Evolutionary conservation across 2,329 filamentous ascomycete genomes (phyloP).

Genomic region (Xylariaceae sp.): DNA sequence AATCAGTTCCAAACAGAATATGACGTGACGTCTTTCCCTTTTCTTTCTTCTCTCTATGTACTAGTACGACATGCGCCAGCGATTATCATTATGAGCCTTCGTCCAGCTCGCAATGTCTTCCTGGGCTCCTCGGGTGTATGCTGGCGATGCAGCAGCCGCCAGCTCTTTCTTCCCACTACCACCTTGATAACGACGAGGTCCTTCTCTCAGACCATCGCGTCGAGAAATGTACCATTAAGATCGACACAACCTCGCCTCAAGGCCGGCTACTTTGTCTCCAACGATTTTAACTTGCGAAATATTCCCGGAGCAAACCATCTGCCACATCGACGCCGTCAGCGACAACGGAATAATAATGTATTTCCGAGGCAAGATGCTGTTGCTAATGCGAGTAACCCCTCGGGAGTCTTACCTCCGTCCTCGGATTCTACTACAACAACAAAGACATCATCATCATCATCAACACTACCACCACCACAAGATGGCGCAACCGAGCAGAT

Average conservation of each 20-base stretch:
- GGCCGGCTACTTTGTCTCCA: conserved; percentile 29
- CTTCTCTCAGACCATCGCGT: conserved; percentile 18
- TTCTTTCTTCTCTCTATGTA: conserved; percentile 7
- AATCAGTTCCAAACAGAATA: neutral
- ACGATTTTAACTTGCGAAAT: conserved; percentile 16
- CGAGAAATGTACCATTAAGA: conserved; percentile 10
- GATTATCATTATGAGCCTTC: conserved; percentile 32
- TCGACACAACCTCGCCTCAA: conserved; percentile 22
- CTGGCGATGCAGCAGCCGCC: conserved; percentile 27
- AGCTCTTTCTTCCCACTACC: conserved; percentile 4
- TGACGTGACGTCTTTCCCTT: conserved; percentile 9
- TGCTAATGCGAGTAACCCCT: neutral
- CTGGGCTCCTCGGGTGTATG: conserved; percentile 26
- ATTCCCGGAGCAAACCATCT: conserved; percentile 5
- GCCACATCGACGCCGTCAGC: conserved; percentile 7
- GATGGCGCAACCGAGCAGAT: conserved; percentile 19
- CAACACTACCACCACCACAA: neutral
- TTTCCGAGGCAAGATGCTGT: conserved; percentile 11
- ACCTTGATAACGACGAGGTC: conserved; percentile 12
- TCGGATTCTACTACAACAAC: conserved; percentile 5
- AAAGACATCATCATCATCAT: neutral
- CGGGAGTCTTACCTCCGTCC: too few species aligned
- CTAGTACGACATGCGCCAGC: conserved; percentile 25
- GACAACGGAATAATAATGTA: too few species aligned
- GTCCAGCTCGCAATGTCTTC: conserved; percentile 27